Percentiles rank a stretch among this genome's conserved stretches.
phyloP scores from a whole-genome alignment of 2,329 filamentous ascomycete genomes.

The Bertia moriformis region DNA sequence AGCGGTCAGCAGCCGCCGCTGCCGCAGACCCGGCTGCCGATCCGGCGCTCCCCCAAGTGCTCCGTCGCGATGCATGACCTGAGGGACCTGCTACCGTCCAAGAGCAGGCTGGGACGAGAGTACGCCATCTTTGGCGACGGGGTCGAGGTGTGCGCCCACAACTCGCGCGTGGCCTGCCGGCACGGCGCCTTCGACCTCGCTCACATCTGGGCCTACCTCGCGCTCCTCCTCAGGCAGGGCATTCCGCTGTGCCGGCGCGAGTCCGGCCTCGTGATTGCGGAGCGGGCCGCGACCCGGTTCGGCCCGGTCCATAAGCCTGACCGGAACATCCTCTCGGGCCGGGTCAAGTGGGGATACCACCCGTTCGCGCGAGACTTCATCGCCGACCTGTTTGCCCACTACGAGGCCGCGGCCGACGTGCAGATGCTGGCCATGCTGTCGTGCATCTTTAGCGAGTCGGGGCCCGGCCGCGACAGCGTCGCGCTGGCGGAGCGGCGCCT shows the following conservation, averaged over 20 bases:
- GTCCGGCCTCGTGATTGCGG: slow-evolving; percentile 56
- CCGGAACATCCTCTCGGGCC: slow-evolving; percentile 28
- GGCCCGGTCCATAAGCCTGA: slow-evolving; percentile 3
- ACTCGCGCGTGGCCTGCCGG: slow-evolving; percentile 62
- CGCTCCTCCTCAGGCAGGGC: slow-evolving; percentile 62
- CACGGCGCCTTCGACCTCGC: slow-evolving; percentile 59
- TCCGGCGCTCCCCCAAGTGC: slow-evolving; percentile 40
- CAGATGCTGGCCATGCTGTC: slow-evolving; percentile 63
- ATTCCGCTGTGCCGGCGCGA: slow-evolving; percentile 53
- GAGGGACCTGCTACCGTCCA: slow-evolving; percentile 60
- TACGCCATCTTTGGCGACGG: slow-evolving; percentile 78
- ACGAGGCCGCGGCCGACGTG: slow-evolving; percentile 44
- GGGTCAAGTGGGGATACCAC: slow-evolving; percentile 55
- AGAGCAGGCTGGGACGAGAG: slow-evolving; percentile 58
- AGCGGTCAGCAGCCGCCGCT: too few species aligned
- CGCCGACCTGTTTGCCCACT: slow-evolving; percentile 46
- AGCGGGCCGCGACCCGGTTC: slow-evolving; percentile 32
- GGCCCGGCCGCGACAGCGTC: slow-evolving; percentile 31
- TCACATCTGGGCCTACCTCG: slow-evolving; percentile 71
- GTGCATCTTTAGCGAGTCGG: slow-evolving; percentile 52
- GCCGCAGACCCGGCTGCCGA: too few species aligned
- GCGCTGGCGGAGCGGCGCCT: slow-evolving; percentile 41
- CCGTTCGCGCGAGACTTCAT: slow-evolving; percentile 49
- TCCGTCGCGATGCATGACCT: slow-evolving; percentile 62
- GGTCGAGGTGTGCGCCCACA: slow-evolving; percentile 69